A percentile compares a stretch with the other conserved stretches of the same genome.
phyloP scores from a whole-genome alignment of 169 alveolate genomes.

The Eimeria tenella region DNA sequence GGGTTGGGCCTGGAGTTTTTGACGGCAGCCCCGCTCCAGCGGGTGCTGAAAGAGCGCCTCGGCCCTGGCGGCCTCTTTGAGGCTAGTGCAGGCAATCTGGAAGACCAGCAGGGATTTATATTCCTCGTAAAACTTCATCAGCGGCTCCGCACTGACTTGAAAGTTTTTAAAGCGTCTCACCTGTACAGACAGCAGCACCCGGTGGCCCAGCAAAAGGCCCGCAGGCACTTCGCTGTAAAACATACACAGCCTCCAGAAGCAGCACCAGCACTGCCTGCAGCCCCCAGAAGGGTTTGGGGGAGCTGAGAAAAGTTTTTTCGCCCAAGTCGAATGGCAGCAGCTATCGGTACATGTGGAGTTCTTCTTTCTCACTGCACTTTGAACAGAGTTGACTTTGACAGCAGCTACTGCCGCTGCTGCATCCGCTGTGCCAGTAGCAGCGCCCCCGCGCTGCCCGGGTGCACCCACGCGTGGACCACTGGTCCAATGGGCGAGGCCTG shows the following conservation, averaged over 20 bases:
- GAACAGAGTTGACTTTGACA: not conserved
- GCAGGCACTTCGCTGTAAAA: conserved; percentile 35
- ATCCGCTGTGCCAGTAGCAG: not conserved
- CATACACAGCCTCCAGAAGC: conserved; percentile 32
- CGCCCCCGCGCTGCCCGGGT: conserved; percentile 21
- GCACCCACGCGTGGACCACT: conserved; percentile 37
- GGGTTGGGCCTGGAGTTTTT: not conserved
- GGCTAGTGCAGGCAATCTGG: conserved; percentile 4
- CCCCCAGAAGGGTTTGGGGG: conserved; percentile 10
- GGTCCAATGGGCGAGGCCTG: conserved; percentile 37
- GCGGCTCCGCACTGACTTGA: conserved; percentile 44
- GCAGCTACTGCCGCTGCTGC: not conserved
- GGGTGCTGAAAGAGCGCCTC: conserved; percentile 24
- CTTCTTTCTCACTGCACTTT: not conserved
- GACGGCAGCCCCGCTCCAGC: conserved; percentile 62
- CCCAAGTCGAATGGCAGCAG: conserved; percentile 43
- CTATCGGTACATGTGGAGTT: conserved; percentile 14
- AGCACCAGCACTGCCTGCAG: not conserved
- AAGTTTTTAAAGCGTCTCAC: conserved; percentile 3
- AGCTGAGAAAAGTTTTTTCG: conserved; percentile 1
- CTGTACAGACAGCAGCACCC: conserved; percentile 41
- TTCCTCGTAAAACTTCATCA: conserved; percentile 21
- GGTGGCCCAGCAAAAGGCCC: not conserved
- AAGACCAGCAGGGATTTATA: conserved; percentile 25
- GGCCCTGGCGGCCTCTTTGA: conserved; percentile 36